Evolutionary conservation across 805 yeast species (phyloP), one percentile per base, ranked within the genome.

Genomic region (Scheffersomyces ergatensis): DNA sequence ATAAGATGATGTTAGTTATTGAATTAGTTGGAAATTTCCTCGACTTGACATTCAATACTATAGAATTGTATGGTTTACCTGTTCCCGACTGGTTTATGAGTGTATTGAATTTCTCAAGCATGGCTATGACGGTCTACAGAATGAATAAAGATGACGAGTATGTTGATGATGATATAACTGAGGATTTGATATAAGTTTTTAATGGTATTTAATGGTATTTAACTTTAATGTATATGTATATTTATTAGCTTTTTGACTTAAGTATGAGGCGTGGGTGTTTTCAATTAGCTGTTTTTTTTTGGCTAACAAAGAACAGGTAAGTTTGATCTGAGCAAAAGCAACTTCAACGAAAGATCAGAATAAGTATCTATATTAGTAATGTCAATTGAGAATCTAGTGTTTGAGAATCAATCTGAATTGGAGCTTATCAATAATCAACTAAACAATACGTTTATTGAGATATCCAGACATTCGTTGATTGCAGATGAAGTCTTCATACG

Each of bases 91-190:
- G 74, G 73, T 53, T 67, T 36, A 67, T 70, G 74, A 61, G 57
- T 43, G 42, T 53, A 8, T 60, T 70, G 53, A 70, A 68, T 44
- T 53, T 63, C 38, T 62, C 72, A 15, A 65, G 72, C 45, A 70
- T 70, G 74, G 58, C 55, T 39, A 70, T 70, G 76, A 66, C 74
- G n/a, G 53, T 70, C 34, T 70, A 70, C 61, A 66, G 76, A 57
- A 70, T 70, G 76, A 70, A 70, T 54, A 70, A 70, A 51, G 74
- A 70, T 44, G 74, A 69, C 44, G 76, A 69, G 54, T 69, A 70
- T 40, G 46, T 57, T 17, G 74, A 70, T 48, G 76, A 68, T 45
- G 72, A 67, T 40, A 62, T 69, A 11, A 55, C 66, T 16, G 72
- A 70, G 40, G 74, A 70, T 40, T 50, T 69, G 36, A 56, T 67